phyloP scores from a whole-genome alignment of 2,329 filamentous ascomycete species.

The Diaporthe eres region DNA sequence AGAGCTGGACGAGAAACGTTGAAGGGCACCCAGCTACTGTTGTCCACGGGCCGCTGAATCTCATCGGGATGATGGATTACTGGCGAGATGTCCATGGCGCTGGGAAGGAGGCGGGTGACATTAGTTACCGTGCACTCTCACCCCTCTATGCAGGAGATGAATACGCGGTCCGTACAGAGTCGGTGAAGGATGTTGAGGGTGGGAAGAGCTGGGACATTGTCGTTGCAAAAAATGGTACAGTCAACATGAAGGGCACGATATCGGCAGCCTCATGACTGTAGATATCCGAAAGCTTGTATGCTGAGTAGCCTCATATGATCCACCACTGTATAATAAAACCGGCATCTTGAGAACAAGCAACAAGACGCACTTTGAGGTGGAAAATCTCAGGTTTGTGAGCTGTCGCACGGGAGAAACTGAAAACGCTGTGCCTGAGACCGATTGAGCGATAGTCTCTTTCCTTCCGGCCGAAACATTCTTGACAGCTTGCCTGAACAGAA shows the following conservation, averaged over 20 bases:
- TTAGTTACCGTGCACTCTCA: conserved; percentile 78
- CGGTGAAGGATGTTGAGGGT: conserved; percentile 53
- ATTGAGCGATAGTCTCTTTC: background rate
- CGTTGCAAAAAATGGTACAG: conserved; percentile 57
- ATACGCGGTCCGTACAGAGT: conserved; percentile 72
- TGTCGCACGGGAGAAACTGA: too few relatives aligned
- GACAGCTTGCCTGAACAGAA: background rate
- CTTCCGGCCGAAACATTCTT: background rate
- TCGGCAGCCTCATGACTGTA: background rate
- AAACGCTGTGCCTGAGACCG: too few relatives aligned
- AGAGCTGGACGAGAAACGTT: conserved; percentile 72
- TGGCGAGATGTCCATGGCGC: conserved; percentile 66
- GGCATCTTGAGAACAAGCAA: background rate
- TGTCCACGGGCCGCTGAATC: conserved; percentile 85
- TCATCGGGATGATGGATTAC: conserved; percentile 80
- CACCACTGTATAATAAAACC: too few relatives aligned
- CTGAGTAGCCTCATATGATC: background rate
- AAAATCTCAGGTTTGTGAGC: too few relatives aligned
- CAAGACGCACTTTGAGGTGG: background rate
- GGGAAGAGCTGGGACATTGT: conserved; percentile 58
- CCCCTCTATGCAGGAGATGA: conserved; percentile 79
- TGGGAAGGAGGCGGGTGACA: conserved; percentile 54
- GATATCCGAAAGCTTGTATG: too few relatives aligned
- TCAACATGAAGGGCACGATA: conserved; percentile 56
- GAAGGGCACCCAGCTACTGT: conserved; percentile 80